phyloP scores from a whole-genome alignment of 1,139 yeast species.

The Saccharomycopsis hybrid region DNA sequence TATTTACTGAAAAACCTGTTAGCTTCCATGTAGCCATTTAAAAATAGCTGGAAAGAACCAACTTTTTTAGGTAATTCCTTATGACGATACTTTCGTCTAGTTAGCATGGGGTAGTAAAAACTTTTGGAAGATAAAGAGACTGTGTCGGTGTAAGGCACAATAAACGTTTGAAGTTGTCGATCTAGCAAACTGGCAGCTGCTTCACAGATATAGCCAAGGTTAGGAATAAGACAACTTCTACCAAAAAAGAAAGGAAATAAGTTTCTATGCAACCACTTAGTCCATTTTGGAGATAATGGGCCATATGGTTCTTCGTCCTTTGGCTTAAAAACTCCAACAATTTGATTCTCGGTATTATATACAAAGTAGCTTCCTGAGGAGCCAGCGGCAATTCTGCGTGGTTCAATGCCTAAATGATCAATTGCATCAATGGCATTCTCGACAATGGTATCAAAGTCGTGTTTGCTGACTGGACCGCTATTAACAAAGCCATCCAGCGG shows the following conservation, averaged over 20 bases:
- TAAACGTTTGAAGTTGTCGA: constrained; percentile 47
- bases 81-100: constrained; percentile 31
- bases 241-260: constrained; percentile 77
- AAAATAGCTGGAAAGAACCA: constrained; percentile 64
- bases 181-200: constrained; percentile 66
- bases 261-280: constrained; percentile 72
- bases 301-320: constrained; percentile 82
- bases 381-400: constrained; percentile 55
- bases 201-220: constrained; percentile 67
- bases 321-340: constrained; percentile 66
- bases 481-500: constrained; percentile 31
- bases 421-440: constrained; percentile 38
- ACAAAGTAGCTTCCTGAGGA: constrained; percentile 71
- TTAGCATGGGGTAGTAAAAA: constrained; percentile 53
- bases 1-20: constrained; percentile 47
- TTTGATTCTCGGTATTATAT: constrained; percentile 31
- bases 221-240: constrained; percentile 64
- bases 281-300: constrained; percentile 73
- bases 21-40: constrained; percentile 56
- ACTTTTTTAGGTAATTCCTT: constrained; percentile 38
- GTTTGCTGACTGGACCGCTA: constrained; percentile 29
- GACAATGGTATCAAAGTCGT: constrained; percentile 35
- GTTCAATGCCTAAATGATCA: constrained; percentile 33
- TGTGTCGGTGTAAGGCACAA: constrained; percentile 64
- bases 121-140: constrained; percentile 46